Base-by-base conservation (phyloP, 176 grass and related monocot genomes). In the Elymus sibiricus region DNA sequence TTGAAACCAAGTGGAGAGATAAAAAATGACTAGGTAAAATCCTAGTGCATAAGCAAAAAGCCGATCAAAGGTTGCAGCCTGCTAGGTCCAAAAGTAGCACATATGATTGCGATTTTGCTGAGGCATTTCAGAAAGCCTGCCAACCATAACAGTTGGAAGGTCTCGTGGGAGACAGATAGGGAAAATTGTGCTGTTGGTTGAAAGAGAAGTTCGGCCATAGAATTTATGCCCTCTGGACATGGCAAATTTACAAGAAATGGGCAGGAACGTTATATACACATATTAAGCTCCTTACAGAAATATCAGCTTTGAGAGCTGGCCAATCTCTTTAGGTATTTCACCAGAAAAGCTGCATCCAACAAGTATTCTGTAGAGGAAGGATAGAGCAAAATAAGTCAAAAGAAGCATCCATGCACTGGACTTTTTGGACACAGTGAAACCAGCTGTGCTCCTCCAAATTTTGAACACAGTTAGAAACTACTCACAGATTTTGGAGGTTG, bases 341-440 rank as follows among this genome's bases (percentile, higher is more conserved):
- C 95, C 95, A 27, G 87, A 43, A 51, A 98, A 95, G 59, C 95
- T 77, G 90, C 95, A 98, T 26, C 91, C 93, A 65, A 81, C 71
- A 64, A 98, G 90, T 61, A 93, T 95, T 88, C 95, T 98, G 85
- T 56, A 83, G 63, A 83, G 32, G 75, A 77, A 78, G 25, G 5
- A 56, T 51, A 79, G 40, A 64, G 14, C 6, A 53, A 16, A 29
- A 71, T 53, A 24, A 77, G 53, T 14, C 27, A 59, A 86, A 86
- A 74, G 28, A 80, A 67, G n/a, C 64, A 62, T 37, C 11, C 29
- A 27, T 70, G 44, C 37, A 76, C 15, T 77, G 66, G 16, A 77
- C 46, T 16, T 24, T 70, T 53, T 53, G 16, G 49, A 53, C 49
- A 53, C 49, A 17, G 49, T 53, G 49, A 53, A 53, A 53, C 49